Percentiles rank a stretch among this genome's conserved stretches.
These are phyloP conservation scores for Pleurotus platypus DNA, from an alignment of 768 basidiomycete species.

Conservation along the genomic window DNA sequence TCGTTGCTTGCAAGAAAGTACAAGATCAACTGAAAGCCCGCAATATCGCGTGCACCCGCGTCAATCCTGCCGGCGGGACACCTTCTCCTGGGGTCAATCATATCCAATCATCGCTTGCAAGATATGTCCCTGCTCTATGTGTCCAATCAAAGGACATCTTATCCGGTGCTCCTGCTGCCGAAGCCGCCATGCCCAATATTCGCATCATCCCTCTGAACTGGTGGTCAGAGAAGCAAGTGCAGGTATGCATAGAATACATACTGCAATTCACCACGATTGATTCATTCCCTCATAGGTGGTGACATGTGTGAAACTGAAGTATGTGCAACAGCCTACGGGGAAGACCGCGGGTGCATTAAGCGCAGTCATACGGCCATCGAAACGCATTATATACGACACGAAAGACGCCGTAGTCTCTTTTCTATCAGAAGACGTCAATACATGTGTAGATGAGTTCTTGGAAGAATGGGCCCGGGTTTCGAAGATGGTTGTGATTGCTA, in stretches of 20 bases:
- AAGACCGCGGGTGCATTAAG: constrained; percentile 54
- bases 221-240: constrained; percentile 82
- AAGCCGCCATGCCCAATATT: constrained; percentile 91
- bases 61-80: constrained; percentile 51
- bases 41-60: constrained; percentile 72
- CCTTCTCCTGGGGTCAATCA: constrained; percentile 45
- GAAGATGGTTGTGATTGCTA: constrained; percentile 91
- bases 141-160: constrained; percentile 81
- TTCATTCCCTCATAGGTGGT: constrained; percentile 50
- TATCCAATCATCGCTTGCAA: constrained; percentile 69
- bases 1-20: constrained; percentile 86
- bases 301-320: constrained; percentile 87
- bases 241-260: constrained; percentile 25
- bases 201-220: constrained; percentile 85
- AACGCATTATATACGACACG: constrained; percentile 87
- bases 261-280: constrained; percentile 5
- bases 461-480: constrained; percentile 93
- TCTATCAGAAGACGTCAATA: constrained; percentile 80
- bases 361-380: constrained; percentile 76
- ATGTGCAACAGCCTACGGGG: constrained; percentile 83
- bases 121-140: constrained; percentile 78
- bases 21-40: constrained; percentile 85
- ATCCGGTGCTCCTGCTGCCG: constrained; percentile 79
- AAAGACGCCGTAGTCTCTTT: constrained; percentile 87
- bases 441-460: constrained; percentile 85